Evolutionary conservation across 139 green algal genomes (phyloP), one percentile per base, ranked within the genome.

Genomic region (Spirogloea muscicola): DNA sequence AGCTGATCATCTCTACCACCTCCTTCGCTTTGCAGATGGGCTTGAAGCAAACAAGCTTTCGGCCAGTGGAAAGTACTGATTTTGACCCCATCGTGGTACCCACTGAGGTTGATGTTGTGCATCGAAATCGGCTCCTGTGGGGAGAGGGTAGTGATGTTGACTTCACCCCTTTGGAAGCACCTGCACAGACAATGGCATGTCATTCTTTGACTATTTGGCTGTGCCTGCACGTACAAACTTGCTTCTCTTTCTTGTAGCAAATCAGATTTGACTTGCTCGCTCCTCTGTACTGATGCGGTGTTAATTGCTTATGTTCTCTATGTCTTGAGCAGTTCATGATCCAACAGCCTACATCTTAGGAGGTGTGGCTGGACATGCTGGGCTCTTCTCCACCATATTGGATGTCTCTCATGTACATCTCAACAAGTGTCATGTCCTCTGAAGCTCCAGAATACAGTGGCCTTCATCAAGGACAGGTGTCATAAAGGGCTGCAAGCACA

Each of bases 131-230:
- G 25, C 61, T 85, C 4, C 65, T 85, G 31, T 85, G 79, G 79
- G 79, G 68, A 9, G 79, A 85, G 68, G 73, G 73, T 81, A 25
- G 33, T n/a, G n/a, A n/a, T n/a, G n/a, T n/a, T n/a, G n/a, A n/a
- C n/a, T n/a, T n/a, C n/a, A n/a, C n/a, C n/a, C n/a, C n/a, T n/a
- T n/a, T n/a, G n/a, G n/a, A n/a, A n/a, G n/a, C n/a, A n/a, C n/a
- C n/a, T n/a, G n/a, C n/a, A n/a, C n/a, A n/a, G n/a, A n/a, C n/a
- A n/a, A n/a, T n/a, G n/a, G n/a, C n/a, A n/a, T n/a, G n/a, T n/a
- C n/a, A n/a, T n/a, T n/a, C n/a, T n/a, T n/a, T n/a, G n/a, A n/a
- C n/a, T n/a, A n/a, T n/a, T n/a, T n/a, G n/a, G n/a, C n/a, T n/a
- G n/a, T n/a, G n/a, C n/a, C n/a, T n/a, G n/a, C n/a, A n/a, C n/a